Base-by-base conservation (phyloP, 108 stramenopile species). In the Nannochloropsis granulata region DNA sequence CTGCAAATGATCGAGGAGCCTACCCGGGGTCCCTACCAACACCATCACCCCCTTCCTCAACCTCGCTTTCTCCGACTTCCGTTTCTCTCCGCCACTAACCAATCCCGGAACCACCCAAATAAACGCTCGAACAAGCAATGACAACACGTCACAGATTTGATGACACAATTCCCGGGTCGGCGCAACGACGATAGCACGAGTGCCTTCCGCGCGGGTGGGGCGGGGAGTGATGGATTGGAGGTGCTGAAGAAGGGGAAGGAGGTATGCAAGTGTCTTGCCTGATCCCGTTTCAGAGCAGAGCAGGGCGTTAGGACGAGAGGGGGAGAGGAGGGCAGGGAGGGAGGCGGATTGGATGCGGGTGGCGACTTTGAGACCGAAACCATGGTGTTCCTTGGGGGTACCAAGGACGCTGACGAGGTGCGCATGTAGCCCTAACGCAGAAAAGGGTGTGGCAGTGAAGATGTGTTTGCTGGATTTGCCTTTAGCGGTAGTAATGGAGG, bases 11-110 rank as follows among this genome's bases (percentile, higher is more conserved):
- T 99, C 98, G 82, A 97, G 85, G 25, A 98, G 83, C 21, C 98
- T 90, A 21, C 98, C 98, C 12, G 98, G 98, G 46, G 98, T 99
- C n/a, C 93, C 95, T n/a, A 98, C 95, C 13, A 99, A 79, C 2
- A 99, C 88, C 9, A 90, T 87, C 44, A 97, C 88, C 0, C 98
- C 98, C 86, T 96, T 96, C 79, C 98, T 93, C 78, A 99, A 84
- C 43, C 97, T 89, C 21, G 95, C 94, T 92, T 99, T 99, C 92
- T 99, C 98, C 25, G 91, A 90, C 81, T 97, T 97, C 12, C 96
- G 93, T 79, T 94, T 94, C 91, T 97, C 96, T 2, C 96, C 96
- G 26, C 98, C 98, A 23, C 92, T 89, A 26, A 99, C 84, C 79
- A 92, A 91, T 2, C 97, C 97, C 9, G 94, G 90, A 21, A 97